Evolutionary conservation across 306 rosid genomes (phyloP).

Genomic region (Styphnolobium japonicum): DNA sequence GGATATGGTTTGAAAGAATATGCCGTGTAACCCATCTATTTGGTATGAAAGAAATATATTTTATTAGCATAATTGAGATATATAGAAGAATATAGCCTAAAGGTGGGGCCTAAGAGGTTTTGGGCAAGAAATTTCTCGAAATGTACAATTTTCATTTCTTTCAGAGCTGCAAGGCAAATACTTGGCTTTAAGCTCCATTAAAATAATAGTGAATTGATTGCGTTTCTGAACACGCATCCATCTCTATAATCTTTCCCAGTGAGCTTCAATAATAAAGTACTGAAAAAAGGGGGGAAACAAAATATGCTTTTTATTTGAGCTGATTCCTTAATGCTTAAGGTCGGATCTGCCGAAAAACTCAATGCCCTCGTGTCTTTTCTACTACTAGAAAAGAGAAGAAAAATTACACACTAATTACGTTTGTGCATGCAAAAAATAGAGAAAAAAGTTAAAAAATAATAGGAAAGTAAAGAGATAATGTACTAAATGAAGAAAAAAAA

Average conservation of each 20-base stretch:
- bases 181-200: neutral
- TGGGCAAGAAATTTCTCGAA: slow-evolving; percentile 14
- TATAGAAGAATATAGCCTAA: neutral
- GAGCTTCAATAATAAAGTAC: neutral
- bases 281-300: neutral
- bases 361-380: neutral
- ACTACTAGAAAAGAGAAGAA: no score
- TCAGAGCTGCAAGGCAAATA: neutral
- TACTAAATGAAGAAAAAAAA: no score
- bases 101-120: neutral
- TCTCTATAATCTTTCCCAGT: neutral
- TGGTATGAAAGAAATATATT: neutral
- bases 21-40: neutral
- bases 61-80: neutral
- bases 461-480: no score
- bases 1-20: neutral
- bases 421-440: no score
- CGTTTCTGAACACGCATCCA: neutral
- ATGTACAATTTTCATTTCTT: neutral
- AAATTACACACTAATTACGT: no score
- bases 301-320: neutral
- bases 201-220: neutral
- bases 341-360: neutral
- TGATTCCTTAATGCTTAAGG: neutral
- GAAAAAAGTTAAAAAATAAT: no score